These are phyloP conservation scores for Penicillium roqueforti DNA, from an alignment of 495 filamentous ascomycete genomes.

Conservation along the genomic window DNA sequence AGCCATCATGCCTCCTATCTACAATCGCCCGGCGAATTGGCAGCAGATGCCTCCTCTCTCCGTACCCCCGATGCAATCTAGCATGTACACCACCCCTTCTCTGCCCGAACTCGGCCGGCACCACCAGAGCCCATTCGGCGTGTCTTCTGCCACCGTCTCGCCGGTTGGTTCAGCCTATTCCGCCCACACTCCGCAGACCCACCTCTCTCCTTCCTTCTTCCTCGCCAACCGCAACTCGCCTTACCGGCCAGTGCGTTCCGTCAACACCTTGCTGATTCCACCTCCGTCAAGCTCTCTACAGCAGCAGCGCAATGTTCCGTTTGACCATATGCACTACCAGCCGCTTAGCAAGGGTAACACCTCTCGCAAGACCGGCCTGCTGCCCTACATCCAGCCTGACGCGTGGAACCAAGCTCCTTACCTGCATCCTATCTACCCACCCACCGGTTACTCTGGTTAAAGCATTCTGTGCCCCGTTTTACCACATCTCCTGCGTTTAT, in stretches of 20 bases:
- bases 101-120: conserved; percentile 44
- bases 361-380: conserved; percentile 73
- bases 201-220: conserved; percentile 61
- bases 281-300: conserved; percentile 77
- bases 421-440: conserved; percentile 37
- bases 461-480: background rate
- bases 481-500: conserved; percentile 17
- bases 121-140: conserved; percentile 34
- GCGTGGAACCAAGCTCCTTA: conserved; percentile 40
- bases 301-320: conserved; percentile 57
- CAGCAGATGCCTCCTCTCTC: conserved; percentile 45
- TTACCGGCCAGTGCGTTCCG: conserved; percentile 83
- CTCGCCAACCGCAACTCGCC: conserved; percentile 70
- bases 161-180: conserved; percentile 42
- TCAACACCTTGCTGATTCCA: conserved; percentile 85
- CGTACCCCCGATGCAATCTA: conserved; percentile 30
- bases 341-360: conserved; percentile 71
- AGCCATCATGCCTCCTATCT: conserved; percentile 58
- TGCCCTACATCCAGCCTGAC: conserved; percentile 65
- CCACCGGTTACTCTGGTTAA: conserved; percentile 31
- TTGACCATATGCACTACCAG: conserved; percentile 95
- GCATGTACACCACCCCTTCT: conserved; percentile 51
- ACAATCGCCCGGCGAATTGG: conserved; percentile 46
- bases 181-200: conserved; percentile 46
- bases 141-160: conserved; percentile 38